Evolutionary conservation across 352 stramenopile species (phyloP), one percentile per base, ranked within the genome.

Genomic region (Phytophthora syringae): DNA sequence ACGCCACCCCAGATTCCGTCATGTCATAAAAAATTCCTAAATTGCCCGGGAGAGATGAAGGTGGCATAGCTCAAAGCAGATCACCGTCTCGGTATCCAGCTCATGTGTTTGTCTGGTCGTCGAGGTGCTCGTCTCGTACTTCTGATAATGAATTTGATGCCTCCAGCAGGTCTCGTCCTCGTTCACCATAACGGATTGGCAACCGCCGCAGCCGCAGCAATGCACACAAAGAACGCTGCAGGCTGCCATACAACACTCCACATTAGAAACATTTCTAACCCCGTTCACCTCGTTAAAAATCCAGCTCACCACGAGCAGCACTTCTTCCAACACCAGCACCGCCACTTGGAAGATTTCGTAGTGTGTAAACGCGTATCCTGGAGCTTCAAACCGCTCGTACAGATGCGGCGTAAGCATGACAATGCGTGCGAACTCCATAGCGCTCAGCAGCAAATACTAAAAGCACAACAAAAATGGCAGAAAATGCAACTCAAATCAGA

Each of bases 261-360:
- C 22, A 50, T 30, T 21, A 50, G 43, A 50, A 39, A 25, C 21
- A 7, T 48, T 11, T 48, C 20, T 11, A 27, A 24, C 11, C 1
- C 20, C 40, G n/a, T n/a, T n/a, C n/a, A n/a, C n/a, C n/a, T n/a
- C n/a, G n/a, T n/a, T 36, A 32, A 32, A 32, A 32, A 32, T n/a
- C n/a, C 27, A 32, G 27, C 84, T 53, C 79, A 95, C 86, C 60
- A 95, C 88, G 43, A 95, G 67, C 7, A 88, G 25, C 30, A 75
- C 67, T 63, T 90, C 74, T 72, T 95, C 75, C 22, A 88, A 43
- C n/a, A 80, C 54, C 43, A 95, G 66, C 30, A 87, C 73, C 1
- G 34, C 59, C n/a, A 93, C 69, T 70, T 95, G 86, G 54, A 93
- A 88, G 59, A 82, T 79, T 49, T 93, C 80, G 52, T 95, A 95